phyloP scores from a whole-genome alignment of 768 basidiomycete species.

The Phlebiopsis gigantea region DNA sequence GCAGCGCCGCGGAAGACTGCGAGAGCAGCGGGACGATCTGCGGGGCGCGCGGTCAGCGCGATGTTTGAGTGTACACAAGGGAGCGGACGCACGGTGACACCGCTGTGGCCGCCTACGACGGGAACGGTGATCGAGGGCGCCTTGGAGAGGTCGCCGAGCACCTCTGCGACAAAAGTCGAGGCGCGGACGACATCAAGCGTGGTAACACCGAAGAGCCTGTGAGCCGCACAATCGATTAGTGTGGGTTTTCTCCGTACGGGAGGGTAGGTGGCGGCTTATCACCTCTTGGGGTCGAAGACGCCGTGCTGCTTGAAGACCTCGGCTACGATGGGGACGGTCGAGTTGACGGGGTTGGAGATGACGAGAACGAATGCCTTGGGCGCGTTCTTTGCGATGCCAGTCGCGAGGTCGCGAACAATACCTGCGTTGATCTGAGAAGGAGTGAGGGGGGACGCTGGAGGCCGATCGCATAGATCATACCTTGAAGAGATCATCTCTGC shows the following conservation, averaged over 20 bases:
- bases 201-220: constrained; percentile 93
- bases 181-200: constrained; percentile 97
- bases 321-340: constrained; percentile 94
- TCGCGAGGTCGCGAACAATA: constrained; percentile 91
- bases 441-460: not conserved
- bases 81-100: constrained; percentile 61
- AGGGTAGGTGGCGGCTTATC: constrained; percentile 12
- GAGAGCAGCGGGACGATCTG: constrained; percentile 93
- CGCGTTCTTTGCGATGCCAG: constrained; percentile 73
- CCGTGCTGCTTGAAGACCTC: constrained; percentile 93
- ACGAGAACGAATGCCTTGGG: constrained; percentile 94
- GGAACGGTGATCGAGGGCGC: constrained; percentile 69
- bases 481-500: constrained; percentile 94
- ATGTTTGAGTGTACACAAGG: not conserved
- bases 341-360: constrained; percentile 99
- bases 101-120: constrained; percentile 93
- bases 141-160: constrained; percentile 57
- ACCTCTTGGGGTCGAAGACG: constrained; percentile 91
- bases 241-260: not conserved
- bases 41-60: not conserved
- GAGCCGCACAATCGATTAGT: not conserved
- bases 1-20: constrained; percentile 77
- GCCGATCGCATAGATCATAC: constrained; percentile 32
- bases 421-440: constrained; percentile 86
- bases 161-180: constrained; percentile 91